Conservation (phyloP, 345 rosid species). For the Litchi chinensis region DNA sequence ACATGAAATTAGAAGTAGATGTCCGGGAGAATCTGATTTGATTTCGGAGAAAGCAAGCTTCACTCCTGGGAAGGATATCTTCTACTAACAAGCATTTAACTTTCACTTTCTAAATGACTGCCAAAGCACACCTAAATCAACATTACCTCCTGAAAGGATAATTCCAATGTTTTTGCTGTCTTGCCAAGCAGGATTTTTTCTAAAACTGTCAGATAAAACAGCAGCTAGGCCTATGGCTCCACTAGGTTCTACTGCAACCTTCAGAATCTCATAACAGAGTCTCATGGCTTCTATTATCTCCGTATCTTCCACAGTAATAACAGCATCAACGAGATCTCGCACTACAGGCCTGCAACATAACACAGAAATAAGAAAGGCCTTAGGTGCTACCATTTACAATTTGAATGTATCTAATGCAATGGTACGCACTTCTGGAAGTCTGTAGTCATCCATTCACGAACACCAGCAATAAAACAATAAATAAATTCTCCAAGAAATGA, state of each 20-base stretch:
- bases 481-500: neutral
- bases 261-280: conserved; percentile 81
- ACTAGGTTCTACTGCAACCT: conserved; percentile 87
- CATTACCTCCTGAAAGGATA: conserved; percentile 80
- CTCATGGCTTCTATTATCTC: conserved; percentile 83
- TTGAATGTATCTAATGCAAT: neutral
- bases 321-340: conserved; percentile 73
- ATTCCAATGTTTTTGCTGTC: conserved; percentile 65
- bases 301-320: conserved; percentile 63
- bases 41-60: neutral
- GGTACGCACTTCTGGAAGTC: neutral
- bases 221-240: conserved; percentile 97
- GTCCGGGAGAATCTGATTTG: neutral
- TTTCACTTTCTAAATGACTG: conserved; percentile 45
- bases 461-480: neutral
- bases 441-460: neutral
- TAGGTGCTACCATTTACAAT: neutral
- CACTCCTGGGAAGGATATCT: neutral
- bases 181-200: conserved; percentile 53
- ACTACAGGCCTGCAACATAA: conserved; percentile 68
- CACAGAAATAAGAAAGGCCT: neutral
- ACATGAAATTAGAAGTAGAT: neutral
- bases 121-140: conserved; percentile 78
- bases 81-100: neutral
- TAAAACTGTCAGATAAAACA: conserved; percentile 63